phyloP scores from a whole-genome alignment of 140 eudicot species.

The Ambrosia hybrid region DNA sequence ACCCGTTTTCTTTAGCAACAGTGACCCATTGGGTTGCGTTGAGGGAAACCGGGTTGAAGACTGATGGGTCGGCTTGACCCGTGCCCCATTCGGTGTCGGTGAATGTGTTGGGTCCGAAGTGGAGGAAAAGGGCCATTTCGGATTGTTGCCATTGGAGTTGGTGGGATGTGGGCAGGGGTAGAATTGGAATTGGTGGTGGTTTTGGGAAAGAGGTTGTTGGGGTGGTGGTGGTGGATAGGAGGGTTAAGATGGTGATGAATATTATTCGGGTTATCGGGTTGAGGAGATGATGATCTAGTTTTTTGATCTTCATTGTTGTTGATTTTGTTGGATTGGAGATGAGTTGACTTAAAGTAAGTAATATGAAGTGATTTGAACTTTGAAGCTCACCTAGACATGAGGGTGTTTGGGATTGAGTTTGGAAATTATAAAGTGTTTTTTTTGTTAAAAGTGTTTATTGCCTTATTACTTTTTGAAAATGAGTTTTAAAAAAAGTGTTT shows the following conservation, averaged over 20 bases:
- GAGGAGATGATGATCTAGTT: constrained; percentile 20
- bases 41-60: constrained; percentile 58
- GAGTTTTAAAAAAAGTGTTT: too few species aligned
- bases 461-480: too few species aligned
- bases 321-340: not conserved
- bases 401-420: too few species aligned
- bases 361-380: not conserved
- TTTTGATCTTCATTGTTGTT: constrained; percentile 15
- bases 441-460: too few species aligned
- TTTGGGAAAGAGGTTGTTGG: constrained; percentile 29
- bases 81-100: constrained; percentile 87
- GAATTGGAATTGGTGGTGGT: constrained; percentile 81
- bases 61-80: constrained; percentile 66
- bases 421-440: too few species aligned
- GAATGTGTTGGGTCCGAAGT: constrained; percentile 93
- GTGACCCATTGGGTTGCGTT: constrained; percentile 79
- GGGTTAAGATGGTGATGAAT: constrained; percentile 8
- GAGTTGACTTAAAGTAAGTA: constrained; percentile 9
- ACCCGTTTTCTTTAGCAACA: constrained; percentile 72
- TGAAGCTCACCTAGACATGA: too few species aligned
- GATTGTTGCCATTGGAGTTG: constrained; percentile 85
- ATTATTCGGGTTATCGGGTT: constrained; percentile 26
- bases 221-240: constrained; percentile 25
- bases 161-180: constrained; percentile 69
- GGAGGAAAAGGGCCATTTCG: constrained; percentile 85